A percentile compares a stretch with the other conserved stretches of the same genome.
These are phyloP conservation scores for Ogataea sp. DNA, from an alignment of 805 yeast genomes.

Conservation along the genomic window DNA sequence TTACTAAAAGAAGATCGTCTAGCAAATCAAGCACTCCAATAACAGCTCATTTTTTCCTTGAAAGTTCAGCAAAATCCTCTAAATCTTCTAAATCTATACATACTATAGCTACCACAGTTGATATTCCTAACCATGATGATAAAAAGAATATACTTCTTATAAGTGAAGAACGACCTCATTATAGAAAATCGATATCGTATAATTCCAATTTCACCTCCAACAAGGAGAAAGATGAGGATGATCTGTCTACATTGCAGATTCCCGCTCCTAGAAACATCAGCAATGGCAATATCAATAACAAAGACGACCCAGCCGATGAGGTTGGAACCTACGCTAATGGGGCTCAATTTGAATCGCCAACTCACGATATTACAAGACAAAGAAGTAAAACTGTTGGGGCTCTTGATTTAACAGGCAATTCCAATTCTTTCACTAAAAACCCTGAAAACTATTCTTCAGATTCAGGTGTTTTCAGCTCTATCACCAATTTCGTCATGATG, in stretches of 20 bases:
- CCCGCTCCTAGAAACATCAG: neutral
- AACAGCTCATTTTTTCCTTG: constrained; percentile 5
- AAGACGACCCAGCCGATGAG: neutral
- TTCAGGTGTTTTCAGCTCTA: constrained; percentile 20
- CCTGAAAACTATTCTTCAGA: constrained; percentile 1
- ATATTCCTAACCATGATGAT: neutral
- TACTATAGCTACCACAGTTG: neutral
- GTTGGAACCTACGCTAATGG: too few species aligned
- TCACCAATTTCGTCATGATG: constrained; percentile 21
- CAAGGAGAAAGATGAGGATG: neutral
- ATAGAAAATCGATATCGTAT: constrained; percentile 12
- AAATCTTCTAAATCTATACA: too few species aligned
- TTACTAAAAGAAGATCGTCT: constrained; percentile 1
- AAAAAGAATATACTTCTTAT: constrained; percentile 1
- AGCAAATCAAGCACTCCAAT: constrained; percentile 3
- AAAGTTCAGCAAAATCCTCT: constrained; percentile 6
- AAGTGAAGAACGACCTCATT: constrained; percentile 8
- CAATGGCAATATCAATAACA: too few species aligned
- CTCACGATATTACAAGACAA: constrained; percentile 15
- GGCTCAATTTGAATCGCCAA: neutral
- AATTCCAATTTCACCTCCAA: constrained; percentile 1
- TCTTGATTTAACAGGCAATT: constrained; percentile 9
- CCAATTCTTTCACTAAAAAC: neutral
- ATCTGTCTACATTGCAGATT: neutral
- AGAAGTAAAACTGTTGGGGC: constrained; percentile 26